A percentile compares a stretch with the other conserved stretches of the same genome.
These are phyloP conservation scores for Sclerotiophoma versabilis DNA, from an alignment of 2,329 filamentous ascomycete species.

Conservation along the genomic window DNA sequence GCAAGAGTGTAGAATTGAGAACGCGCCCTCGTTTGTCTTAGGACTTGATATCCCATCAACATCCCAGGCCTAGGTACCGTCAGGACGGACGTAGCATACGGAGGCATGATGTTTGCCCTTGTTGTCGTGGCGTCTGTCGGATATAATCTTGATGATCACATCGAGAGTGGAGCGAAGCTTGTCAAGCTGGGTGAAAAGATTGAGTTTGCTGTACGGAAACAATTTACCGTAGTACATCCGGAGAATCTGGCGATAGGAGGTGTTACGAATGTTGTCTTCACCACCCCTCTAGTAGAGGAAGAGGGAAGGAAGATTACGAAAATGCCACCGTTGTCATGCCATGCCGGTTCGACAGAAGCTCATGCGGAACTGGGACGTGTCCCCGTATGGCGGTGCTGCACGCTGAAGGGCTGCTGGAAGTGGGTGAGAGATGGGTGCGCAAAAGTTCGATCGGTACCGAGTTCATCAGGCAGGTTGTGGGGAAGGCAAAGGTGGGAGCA, in stretches of 20 bases:
- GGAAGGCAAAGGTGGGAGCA: conserved; percentile 35
- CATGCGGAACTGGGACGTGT: conserved; percentile 56
- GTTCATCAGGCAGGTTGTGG: conserved; percentile 51
- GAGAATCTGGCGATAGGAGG: conserved; percentile 44
- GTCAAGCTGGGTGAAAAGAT: conserved; percentile 55
- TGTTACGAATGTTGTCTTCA: conserved; percentile 52
- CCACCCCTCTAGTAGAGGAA: conserved; percentile 40
- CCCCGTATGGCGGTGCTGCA: conserved; percentile 56
- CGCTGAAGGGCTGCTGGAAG: conserved; percentile 49
- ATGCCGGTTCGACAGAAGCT: conserved; percentile 56
- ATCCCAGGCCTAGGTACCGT: conserved; percentile 53
- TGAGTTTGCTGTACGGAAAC: conserved; percentile 49
- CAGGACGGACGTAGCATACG: conserved; percentile 55
- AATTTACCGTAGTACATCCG: conserved; percentile 43
- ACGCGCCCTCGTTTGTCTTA: conserved; percentile 1
- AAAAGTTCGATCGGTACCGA: conserved; percentile 55
- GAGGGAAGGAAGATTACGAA: conserved; percentile 38
- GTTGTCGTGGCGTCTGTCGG: conserved; percentile 52
- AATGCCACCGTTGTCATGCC: conserved; percentile 57
- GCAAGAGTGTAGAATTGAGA: conserved; percentile 13
- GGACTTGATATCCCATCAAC: conserved; percentile 48
- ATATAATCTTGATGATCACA: conserved; percentile 39
- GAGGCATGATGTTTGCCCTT: conserved; percentile 56
- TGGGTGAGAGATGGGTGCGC: conserved; percentile 50
- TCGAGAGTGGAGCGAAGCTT: conserved; percentile 44